Base-by-base conservation (phyloP, 2,329 filamentous ascomycete genomes). In the Aspergillus chevalieri region DNA sequence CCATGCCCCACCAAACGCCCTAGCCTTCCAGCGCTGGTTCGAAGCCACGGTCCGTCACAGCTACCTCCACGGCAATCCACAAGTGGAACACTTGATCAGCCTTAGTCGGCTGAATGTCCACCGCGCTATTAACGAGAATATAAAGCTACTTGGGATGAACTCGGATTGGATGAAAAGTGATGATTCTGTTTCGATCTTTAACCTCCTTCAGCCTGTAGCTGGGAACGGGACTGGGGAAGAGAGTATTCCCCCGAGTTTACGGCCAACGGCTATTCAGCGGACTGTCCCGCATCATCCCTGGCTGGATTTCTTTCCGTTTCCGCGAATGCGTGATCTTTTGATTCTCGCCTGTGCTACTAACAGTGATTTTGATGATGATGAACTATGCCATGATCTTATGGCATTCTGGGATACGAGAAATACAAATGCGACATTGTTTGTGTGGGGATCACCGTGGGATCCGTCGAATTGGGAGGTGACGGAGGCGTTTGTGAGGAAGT, bases 301-400 rank as follows among this genome's bases (percentile, higher is more conserved):
- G 67, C 64, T 73, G 43, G 71, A 74, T 50, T 61, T 68, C n/a
- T 66, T 73, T 26, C 70, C 70, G 0, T 72, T 72, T 44, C 70
- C 68, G 5, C 60, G 58, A 22, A 64, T 73, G 60, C 56, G 71
- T n/a, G 66, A 73, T 44, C 65, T 63, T 44, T 49, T 73, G 43
- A 73, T 74, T 36, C 15, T 17, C 6, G n/a, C 15, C 10, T 30
- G 26, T 5, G 50, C 46, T 4, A 52, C 55, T n/a, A 46, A 47
- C 3, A 54, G 54, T 22, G 6, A 46, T 3, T 47, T 74, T 36
- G 66, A 74, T 52, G 61, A 69, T 19, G 68, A 71, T 21, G 66
- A 70, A 14, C 60, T 74, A 4, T 72, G 69, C 50, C 47, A 57
- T 33, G 71, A 71, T 41, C 49, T 72, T 7, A 57, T 65, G 34